Base-by-base conservation (phyloP, 1,284 basidiomycete species). In the Boletus semigastroideus region DNA sequence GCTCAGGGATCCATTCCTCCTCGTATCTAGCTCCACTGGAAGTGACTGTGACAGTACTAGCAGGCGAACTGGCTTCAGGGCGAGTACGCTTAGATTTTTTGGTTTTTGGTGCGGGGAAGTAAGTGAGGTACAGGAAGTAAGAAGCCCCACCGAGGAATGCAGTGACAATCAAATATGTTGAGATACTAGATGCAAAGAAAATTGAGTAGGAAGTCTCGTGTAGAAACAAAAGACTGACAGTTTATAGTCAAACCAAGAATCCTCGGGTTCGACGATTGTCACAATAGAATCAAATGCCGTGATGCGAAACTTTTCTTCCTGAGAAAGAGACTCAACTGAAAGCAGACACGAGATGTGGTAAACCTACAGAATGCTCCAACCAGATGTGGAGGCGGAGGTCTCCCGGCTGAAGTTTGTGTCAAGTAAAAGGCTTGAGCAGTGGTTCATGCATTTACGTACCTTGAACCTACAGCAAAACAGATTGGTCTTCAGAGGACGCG, bases 1-100 rank as follows among this genome's bases (percentile, higher is more conserved):
- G 87, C 60, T 86, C 87, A 16, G 92, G 92, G 62, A 95, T 94
- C 92, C 92, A 95, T 64, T 94, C 92, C 66, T 94, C 91, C 63
- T 92, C 84, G 62, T 94, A 94, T 46, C 83, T 86, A 52, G 83
- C 82, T 5, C 86, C 80, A 19, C 84, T 83, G 25, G 85, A 81
- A 33, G 85, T 85, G 48, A 82, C 83, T n/a, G 84, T 85, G 39
- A 81, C 79, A 5, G 79, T 72, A 41, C 78, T 76, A 31, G 79
- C 77, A n/a, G 86, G 80, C 11, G 82, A 74, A 53, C 81, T 83
- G 53, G 82, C 74, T 9, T 73, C 61, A 7, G 66, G 53, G 46
- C 57, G 76, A 56, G 46, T 66, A 49, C 60, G 68, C 44, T 54
- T 70, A 50, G 69, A 46, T 52, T 73, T 76, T 43, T 65, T 71